Base-by-base conservation (phyloP, 192 early-diverging fungal genomes). In the Coemansia sp. region DNA sequence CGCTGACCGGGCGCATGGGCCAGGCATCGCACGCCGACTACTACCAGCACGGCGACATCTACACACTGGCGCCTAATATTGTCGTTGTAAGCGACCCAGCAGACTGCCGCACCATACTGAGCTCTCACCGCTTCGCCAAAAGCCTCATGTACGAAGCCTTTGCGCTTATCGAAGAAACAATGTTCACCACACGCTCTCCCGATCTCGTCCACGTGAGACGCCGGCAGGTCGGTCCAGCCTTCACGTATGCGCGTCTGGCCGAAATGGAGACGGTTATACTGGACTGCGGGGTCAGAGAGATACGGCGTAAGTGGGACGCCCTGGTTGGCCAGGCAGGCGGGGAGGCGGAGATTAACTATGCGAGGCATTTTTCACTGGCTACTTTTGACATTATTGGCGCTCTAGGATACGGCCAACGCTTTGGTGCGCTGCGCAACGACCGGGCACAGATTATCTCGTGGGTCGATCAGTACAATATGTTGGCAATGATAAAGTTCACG, bases 301-400 rank as follows among this genome's bases (percentile, higher is more conserved):
- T 75, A 10, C 56, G 55, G n/a, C 39, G 43, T 11, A 75, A 69
- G 27, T 69, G 66, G 66, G 66, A 75, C 55, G 11, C 7, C 4
- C 19, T 43, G 6, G 18, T 75, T 1, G 42, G 33, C 0, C 10
- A 17, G 2, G 30, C 57, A 11, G 9, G 9, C 6, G 24, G 30
- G 1, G 42, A 27, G 11, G 23, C 43, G 6, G 60, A 60, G 0
- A 61, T 23, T n/a, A n/a, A n/a, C n/a, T n/a, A n/a, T n/a, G n/a
- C n/a, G n/a, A n/a, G n/a, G n/a, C n/a, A 78, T 18, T 71, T 71
- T 53, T 42, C 47, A 48, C 57, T 67, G 0, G 67, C 71, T 69
- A 61, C 64, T 0, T 78, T 78, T 55, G 74, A 78, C 39, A 40
- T 78, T 0, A 78, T 78, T 13, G 47, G 64, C 27, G 60, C 68